A percentile compares a stretch with the other conserved stretches of the same genome.
phyloP scores from a whole-genome alignment of 495 filamentous ascomycete species.

The Pyrenopolyporus hunteri region DNA sequence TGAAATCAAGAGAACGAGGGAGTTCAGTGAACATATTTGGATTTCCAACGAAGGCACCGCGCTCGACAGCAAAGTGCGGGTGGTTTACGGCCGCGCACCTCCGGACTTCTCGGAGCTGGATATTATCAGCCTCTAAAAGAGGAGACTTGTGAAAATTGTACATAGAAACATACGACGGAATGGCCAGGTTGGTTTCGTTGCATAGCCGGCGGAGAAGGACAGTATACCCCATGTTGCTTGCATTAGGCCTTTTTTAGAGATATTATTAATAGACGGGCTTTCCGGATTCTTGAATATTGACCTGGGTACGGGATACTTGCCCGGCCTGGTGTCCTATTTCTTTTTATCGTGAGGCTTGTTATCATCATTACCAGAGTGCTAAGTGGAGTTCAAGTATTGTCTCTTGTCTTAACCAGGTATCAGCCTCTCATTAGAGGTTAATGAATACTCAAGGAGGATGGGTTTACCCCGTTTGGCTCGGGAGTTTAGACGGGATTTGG shows the following conservation, averaged over 20 bases:
- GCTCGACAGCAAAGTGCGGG: conserved; percentile 79
- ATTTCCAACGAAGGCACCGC: conserved; percentile 91
- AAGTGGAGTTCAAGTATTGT: too few species aligned
- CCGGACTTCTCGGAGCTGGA: conserved; percentile 93
- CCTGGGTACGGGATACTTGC: too few species aligned
- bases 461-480: too few species aligned
- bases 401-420: too few species aligned
- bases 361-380: too few species aligned
- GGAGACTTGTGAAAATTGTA: conserved; percentile 24
- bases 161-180: conserved; percentile 33
- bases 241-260: conserved; percentile 8
- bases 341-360: too few species aligned
- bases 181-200: conserved; percentile 29
- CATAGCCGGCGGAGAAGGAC: conserved; percentile 26
- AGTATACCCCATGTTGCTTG: conserved; percentile 34
- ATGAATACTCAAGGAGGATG: too few species aligned
- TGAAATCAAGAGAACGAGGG: conserved; percentile 78
- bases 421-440: too few species aligned
- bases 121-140: conserved; percentile 74
- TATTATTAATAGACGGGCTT: conserved; percentile 17
- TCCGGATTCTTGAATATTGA: not conserved
- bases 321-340: too few species aligned
- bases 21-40: conserved; percentile 84
- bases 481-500: too few species aligned
- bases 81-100: conserved; percentile 86